phyloP scores from a whole-genome alignment of 2,329 filamentous ascomycete species.

The Arthrinium phaeospermum region DNA sequence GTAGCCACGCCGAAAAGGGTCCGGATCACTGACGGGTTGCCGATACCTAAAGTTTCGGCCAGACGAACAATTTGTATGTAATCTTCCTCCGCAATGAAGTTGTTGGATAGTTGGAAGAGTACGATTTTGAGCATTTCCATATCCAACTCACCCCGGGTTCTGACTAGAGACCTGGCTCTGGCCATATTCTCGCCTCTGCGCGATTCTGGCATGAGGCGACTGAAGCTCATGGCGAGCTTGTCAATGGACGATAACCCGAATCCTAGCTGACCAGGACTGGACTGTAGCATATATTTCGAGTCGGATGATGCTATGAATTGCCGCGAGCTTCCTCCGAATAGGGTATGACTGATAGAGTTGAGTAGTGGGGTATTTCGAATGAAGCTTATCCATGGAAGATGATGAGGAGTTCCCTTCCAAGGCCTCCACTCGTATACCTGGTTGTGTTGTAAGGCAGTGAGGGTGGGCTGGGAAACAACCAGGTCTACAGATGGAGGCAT shows the following conservation, averaged over 20 bases:
- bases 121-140: background rate
- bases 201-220: background rate
- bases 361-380: background rate
- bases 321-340: background rate
- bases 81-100: background rate
- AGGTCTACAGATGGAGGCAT: background rate
- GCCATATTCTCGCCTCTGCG: background rate
- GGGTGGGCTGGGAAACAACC: background rate
- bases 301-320: background rate
- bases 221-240: background rate
- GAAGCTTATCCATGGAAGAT: background rate
- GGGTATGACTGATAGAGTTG: background rate
- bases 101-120: background rate
- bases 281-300: background rate
- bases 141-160: conserved; percentile 7
- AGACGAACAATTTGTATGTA: background rate
- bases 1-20: background rate
- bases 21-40: background rate
- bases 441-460: background rate
- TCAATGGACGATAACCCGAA: background rate
- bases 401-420: background rate
- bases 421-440: background rate
- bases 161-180: background rate
- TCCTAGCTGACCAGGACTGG: background rate
- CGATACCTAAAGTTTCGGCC: background rate